phyloP scores from a whole-genome alignment of 805 yeast species.

The Hanseniaspora valbyensis region DNA sequence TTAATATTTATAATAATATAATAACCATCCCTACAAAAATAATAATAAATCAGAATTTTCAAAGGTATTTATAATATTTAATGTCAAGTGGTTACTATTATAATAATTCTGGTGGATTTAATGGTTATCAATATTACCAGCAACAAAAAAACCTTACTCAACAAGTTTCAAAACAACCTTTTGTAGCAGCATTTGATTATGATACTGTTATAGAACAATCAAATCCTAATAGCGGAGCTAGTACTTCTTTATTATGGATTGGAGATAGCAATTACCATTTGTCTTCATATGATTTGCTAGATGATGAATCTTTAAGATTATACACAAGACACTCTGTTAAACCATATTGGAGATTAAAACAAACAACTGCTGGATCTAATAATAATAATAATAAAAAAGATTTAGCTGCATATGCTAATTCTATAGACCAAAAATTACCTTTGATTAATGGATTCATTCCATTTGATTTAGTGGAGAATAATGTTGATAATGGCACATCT shows the following conservation, averaged over 20 bases:
- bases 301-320: not conserved
- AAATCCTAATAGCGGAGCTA: no score
- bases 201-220: not conserved
- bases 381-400: not conserved
- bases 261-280: not conserved
- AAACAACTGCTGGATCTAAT: not conserved
- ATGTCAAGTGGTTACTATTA: not conserved
- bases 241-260: not conserved
- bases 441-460: constrained; percentile 13
- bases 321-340: constrained; percentile 11
- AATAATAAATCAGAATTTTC: no score
- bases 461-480: constrained; percentile 12
- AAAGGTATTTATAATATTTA: not conserved
- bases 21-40: no score
- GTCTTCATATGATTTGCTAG: not conserved
- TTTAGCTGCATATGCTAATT: not conserved
- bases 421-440: constrained; percentile 4
- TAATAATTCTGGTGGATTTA: not conserved
- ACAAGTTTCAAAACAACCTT: not conserved
- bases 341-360: constrained; percentile 13
- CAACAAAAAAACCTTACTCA: not conserved
- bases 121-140: not conserved
- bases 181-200: not conserved
- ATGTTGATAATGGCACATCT: not conserved
- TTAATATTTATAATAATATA: no score